Conservation (phyloP, 2,329 filamentous ascomycete species). For the Cytospora schulzeri region DNA sequence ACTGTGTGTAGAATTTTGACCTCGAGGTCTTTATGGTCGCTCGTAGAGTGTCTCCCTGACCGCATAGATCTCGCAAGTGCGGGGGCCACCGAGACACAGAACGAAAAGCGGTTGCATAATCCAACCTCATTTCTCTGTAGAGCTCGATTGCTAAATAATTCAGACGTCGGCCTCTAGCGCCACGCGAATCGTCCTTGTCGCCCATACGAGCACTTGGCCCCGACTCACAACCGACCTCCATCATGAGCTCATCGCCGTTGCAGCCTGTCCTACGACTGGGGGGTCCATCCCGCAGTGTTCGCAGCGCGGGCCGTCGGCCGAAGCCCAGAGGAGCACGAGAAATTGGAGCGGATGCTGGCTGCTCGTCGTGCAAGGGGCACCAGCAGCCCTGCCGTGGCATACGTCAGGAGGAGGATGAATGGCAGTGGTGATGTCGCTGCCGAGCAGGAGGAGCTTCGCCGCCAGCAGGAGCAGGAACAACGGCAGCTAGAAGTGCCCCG, state of each 20-base stretch:
- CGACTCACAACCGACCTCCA: not conserved
- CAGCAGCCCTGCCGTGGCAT: no score
- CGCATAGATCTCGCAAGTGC: not conserved
- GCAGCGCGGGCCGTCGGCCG: not conserved
- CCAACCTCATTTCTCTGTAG: not conserved
- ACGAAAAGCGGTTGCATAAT: not conserved
- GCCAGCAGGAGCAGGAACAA: not conserved
- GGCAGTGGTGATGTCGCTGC: not conserved
- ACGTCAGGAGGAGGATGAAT: not conserved
- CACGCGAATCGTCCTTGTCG: not conserved
- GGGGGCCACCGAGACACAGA: not conserved
- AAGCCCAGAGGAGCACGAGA: not conserved
- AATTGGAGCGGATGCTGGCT: not conserved
- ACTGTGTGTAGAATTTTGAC: not conserved
- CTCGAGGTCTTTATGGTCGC: not conserved
- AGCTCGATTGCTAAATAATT: not conserved
- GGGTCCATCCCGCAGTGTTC: not conserved
- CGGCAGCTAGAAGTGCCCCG: not conserved
- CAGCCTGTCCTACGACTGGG: not conserved
- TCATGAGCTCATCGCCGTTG: not conserved
- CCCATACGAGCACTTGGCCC: not conserved
- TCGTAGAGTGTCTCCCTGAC: not conserved
- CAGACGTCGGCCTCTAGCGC: slow-evolving; percentile 1
- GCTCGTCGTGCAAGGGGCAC: not conserved
- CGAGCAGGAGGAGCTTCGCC: not conserved